Evolutionary conservation across 768 basidiomycete genomes (phyloP), one percentile per base, ranked within the genome.

Genomic region (Exsudoporus frostii): DNA sequence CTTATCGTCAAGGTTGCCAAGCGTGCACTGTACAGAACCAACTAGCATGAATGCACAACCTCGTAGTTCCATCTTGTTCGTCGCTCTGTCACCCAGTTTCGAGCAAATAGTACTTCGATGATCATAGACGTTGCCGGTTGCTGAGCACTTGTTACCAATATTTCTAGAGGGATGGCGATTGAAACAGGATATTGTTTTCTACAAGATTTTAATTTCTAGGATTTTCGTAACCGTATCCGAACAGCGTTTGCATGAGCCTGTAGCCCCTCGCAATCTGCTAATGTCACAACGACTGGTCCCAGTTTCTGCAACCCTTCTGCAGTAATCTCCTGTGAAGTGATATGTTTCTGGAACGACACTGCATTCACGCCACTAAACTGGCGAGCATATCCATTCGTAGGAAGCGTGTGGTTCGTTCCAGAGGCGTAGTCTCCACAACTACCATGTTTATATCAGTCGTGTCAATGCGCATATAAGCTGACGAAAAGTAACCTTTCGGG

Each of bases 291-390:
- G 13, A 88, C 74, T 11, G 97, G 97, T 4, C 97, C 97, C 30
- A 99, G 77, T 13, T 61, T 74, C 60, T 77, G 76, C 50, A 99
- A 75, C 15, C 97, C 97, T 7, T 79, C 82, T 17, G 76, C 69
- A 10, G 93, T 89, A 22, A 98, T 82, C 68, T 97, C 90, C 69
- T 98, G 97, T 6, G 92, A 94, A 14, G 97, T 99, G 62, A 98
- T 98, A 69, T 98, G 90, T 72, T 99, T 99, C 68, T 98, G 95
- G 88, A 98, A 99, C 2, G 93, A 94, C 9, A 82, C 76, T 1
- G 96, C 98, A 74, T 96, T 98, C 60, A 99, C 97, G 5, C 97
- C 97, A 60, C 94, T 97, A 76, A 95, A 99, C 68, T 98, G 97
- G 45, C 92, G 85, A 22, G 97, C 97, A 69, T 94, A 99, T 22